A percentile compares a stretch with the other conserved stretches of the same genome.
phyloP scores from a whole-genome alignment of 2,329 filamentous ascomycete genomes.

The Aspergillus pseudotamarii region DNA sequence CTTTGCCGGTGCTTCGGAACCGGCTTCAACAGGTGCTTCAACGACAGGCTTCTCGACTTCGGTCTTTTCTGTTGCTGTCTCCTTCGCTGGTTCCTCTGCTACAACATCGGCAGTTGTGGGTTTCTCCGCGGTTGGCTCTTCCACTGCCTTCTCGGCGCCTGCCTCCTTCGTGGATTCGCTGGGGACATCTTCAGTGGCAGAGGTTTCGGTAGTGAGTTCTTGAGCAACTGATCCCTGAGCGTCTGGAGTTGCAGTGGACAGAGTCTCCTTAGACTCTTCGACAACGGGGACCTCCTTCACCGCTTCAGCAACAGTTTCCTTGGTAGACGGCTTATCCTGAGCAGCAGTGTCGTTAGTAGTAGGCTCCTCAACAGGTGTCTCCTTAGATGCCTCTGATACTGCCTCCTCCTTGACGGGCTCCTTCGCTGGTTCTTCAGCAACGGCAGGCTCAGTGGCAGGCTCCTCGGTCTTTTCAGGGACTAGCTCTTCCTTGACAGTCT shows the following conservation, averaged over 20 bases:
- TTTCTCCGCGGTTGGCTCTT: too few relatives aligned
- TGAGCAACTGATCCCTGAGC: neutral
- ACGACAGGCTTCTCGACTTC: neutral
- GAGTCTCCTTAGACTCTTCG: neutral
- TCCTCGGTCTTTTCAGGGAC: constrained; percentile 11
- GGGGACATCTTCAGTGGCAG: neutral
- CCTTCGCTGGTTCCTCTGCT: neutral
- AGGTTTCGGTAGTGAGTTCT: neutral
- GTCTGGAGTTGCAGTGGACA: neutral
- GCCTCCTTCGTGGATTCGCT: neutral
- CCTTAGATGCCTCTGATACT: neutral
- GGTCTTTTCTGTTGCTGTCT: neutral
- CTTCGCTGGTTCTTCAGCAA: neutral
- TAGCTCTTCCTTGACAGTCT: constrained; percentile 12
- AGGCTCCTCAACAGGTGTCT: neutral
- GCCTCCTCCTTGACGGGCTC: neutral
- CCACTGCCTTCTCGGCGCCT: too few relatives aligned
- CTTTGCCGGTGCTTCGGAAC: constrained; percentile 1
- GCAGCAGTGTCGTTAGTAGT: neutral
- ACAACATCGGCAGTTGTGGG: neutral
- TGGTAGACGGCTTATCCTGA: neutral
- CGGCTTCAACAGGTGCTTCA: constrained; percentile 5
- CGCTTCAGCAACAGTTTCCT: neutral
- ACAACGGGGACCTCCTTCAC: neutral
- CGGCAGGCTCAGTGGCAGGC: constrained; percentile 9